phyloP scores from a whole-genome alignment of 805 yeast species.

The Pichia heedii region DNA sequence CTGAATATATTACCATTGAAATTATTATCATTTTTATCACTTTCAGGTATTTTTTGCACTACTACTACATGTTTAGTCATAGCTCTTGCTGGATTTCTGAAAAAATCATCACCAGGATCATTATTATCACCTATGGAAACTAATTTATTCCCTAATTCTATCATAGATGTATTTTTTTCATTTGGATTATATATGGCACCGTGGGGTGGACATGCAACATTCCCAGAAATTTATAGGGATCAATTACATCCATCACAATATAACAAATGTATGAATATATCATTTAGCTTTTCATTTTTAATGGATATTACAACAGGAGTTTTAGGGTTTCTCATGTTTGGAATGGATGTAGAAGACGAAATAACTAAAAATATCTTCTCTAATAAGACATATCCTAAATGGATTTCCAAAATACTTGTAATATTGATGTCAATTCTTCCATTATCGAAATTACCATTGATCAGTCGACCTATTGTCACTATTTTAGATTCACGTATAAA shows the following conservation, averaged over 20 bases:
- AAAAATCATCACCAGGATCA: conserved; percentile 64
- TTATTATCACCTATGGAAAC: conserved; percentile 55
- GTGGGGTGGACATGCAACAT: conserved; percentile 80
- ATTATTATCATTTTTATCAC: conserved; percentile 56
- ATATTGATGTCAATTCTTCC: conserved; percentile 74
- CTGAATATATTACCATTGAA: conserved; percentile 65
- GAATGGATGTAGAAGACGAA: conserved; percentile 39
- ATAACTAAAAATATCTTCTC: conserved; percentile 39
- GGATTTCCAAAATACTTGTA: conserved; percentile 45
- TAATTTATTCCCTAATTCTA: conserved; percentile 51
- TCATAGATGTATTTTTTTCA: conserved; percentile 44
- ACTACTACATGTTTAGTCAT: conserved; percentile 53
- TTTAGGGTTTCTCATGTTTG: conserved; percentile 57
- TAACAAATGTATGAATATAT: conserved; percentile 40
- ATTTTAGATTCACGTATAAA: conserved; percentile 39
- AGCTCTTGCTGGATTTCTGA: conserved; percentile 53
- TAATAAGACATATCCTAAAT: conserved; percentile 38
- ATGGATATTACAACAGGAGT: conserved; percentile 59
- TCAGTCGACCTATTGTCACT: conserved; percentile 73
- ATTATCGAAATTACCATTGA: conserved; percentile 73
- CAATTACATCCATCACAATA: conserved; percentile 61
- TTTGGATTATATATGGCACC: conserved; percentile 69
- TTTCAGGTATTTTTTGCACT: conserved; percentile 66
- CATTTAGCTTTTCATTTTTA: conserved; percentile 51
- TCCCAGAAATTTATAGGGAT: conserved; percentile 64